Conservation (phyloP, 2,329 filamentous ascomycete species). For the Fusarium musae region DNA sequence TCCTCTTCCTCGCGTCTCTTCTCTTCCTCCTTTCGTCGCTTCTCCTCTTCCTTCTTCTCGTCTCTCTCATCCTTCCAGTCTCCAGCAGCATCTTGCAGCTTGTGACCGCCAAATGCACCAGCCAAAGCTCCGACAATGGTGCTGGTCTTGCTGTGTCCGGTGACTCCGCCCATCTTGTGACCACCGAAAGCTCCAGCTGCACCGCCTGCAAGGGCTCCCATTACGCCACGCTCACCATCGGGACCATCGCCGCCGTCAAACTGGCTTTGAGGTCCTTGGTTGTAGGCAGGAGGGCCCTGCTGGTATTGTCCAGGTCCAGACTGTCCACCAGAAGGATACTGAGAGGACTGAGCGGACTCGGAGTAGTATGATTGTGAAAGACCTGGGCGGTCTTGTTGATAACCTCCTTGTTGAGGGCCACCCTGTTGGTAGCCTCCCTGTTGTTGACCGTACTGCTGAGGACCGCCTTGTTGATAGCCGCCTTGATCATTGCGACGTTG, state of each 20-base stretch:
- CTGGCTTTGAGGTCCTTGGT: slow-evolving; percentile 7
- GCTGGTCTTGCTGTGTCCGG: slow-evolving; percentile 47
- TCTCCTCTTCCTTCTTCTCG: slow-evolving; percentile 47
- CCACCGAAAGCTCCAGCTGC: slow-evolving; percentile 55
- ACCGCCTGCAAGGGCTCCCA: slow-evolving; percentile 54
- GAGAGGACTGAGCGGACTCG: slow-evolving; percentile 4
- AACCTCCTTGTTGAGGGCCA: not conserved
- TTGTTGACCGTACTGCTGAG: not conserved
- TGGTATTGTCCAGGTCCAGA: slow-evolving; percentile 9
- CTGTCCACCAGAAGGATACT: slow-evolving; percentile 7
- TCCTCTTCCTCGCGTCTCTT: slow-evolving; percentile 42
- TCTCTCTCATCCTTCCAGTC: slow-evolving; percentile 55
- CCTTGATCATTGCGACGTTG: slow-evolving; percentile 13
- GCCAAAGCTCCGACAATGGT: slow-evolving; percentile 54
- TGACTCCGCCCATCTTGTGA: slow-evolving; percentile 51
- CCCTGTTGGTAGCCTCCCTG: slow-evolving; percentile 11
- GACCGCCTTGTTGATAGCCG: slow-evolving; percentile 4
- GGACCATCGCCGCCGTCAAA: slow-evolving; percentile 28
- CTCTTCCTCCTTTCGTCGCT: slow-evolving; percentile 45
- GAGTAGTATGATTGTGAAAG: slow-evolving; percentile 20
- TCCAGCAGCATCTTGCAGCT: slow-evolving; percentile 53
- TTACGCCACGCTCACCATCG: slow-evolving; percentile 55
- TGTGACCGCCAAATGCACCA: slow-evolving; percentile 56
- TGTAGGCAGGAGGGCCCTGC: not conserved
- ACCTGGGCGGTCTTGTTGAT: slow-evolving; percentile 15